Conservation (phyloP, 352 stramenopile genomes). For the Phytopythium vexans region DNA sequence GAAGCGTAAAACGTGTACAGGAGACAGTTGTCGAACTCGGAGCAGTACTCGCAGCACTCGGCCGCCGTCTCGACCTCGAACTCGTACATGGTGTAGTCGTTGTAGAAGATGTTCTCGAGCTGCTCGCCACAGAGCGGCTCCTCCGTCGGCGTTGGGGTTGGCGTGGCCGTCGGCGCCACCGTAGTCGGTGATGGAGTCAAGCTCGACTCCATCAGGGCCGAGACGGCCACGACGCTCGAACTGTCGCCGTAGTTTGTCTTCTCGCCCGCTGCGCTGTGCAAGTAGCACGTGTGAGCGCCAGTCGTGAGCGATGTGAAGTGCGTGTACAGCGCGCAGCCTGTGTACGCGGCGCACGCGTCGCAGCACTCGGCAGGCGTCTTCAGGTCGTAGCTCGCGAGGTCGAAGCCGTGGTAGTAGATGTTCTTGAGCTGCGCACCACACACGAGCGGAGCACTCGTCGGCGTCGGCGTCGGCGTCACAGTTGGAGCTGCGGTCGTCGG, state of each 20-base stretch:
- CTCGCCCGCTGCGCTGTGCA: conserved; percentile 22
- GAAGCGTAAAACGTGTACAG: conserved; percentile 24
- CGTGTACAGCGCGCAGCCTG: conserved; percentile 40
- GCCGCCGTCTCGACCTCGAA: conserved; percentile 17
- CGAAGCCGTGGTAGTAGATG: conserved; percentile 32
- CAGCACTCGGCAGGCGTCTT: conserved; percentile 26
- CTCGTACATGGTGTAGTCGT: conserved; percentile 20
- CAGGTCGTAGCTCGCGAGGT: conserved; percentile 21
- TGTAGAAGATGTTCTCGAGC: conserved; percentile 18
- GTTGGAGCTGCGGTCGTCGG: neutral
- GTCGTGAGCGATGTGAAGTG: conserved; percentile 30
- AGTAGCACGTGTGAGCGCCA: conserved; percentile 22
- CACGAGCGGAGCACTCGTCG: neutral
- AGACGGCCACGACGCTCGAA: conserved; percentile 18
- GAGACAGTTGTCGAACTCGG: conserved; percentile 16
- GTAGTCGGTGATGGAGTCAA: neutral
- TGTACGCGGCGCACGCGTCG: conserved; percentile 16
- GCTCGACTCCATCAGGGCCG: conserved; percentile 13
- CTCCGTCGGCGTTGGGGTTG: conserved; percentile 11
- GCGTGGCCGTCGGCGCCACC: conserved; percentile 6
- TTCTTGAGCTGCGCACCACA: conserved; percentile 29
- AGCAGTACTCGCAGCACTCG: conserved; percentile 21
- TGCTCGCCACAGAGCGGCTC: conserved; percentile 11
- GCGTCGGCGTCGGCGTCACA: neutral
- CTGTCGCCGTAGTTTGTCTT: conserved; percentile 38